Evolutionary conservation across 805 yeast genomes (phyloP).

Genomic region (Metschnikowia cubensis): DNA sequence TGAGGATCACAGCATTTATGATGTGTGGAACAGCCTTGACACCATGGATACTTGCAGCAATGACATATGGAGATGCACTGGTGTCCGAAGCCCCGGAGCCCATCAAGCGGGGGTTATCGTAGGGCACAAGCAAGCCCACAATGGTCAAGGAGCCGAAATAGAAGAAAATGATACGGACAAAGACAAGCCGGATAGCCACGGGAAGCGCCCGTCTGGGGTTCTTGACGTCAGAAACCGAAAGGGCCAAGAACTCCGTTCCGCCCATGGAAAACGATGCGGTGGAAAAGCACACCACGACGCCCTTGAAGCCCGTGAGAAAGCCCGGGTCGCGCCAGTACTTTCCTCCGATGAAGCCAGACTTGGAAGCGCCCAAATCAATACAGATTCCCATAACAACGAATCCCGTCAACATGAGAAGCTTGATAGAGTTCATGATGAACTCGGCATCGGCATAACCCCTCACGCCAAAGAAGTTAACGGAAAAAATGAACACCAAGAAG

Average conservation of each 20-base stretch:
- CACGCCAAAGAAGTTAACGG: constrained; percentile 45
- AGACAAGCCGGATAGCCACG: constrained; percentile 39
- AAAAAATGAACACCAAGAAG: constrained; percentile 43
- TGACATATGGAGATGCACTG: constrained; percentile 27
- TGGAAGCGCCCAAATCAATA: constrained; percentile 33
- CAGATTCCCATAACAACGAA: constrained; percentile 40
- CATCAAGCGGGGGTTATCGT: constrained; percentile 29
- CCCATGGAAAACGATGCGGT: constrained; percentile 41
- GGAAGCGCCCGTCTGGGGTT: constrained; percentile 40
- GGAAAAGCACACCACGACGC: constrained; percentile 37
- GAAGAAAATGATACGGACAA: constrained; percentile 35
- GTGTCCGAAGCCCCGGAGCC: constrained; percentile 31
- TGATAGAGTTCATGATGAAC: constrained; percentile 34
- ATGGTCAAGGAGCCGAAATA: constrained; percentile 39
- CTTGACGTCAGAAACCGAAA: constrained; percentile 36
- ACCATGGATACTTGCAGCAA: constrained; percentile 28
- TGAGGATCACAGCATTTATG: constrained; percentile 30
- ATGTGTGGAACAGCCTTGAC: constrained; percentile 27
- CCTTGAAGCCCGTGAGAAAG: constrained; percentile 35
- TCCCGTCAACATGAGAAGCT: constrained; percentile 37
- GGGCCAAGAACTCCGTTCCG: constrained; percentile 37
- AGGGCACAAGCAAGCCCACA: constrained; percentile 39
- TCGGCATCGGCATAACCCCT: constrained; percentile 46
- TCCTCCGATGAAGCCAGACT: constrained; percentile 36
- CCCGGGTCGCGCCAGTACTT: constrained; percentile 40